These are phyloP conservation scores for Epicoccum nigrum DNA, from an alignment of 2,329 filamentous ascomycete genomes.

Conservation along the genomic window DNA sequence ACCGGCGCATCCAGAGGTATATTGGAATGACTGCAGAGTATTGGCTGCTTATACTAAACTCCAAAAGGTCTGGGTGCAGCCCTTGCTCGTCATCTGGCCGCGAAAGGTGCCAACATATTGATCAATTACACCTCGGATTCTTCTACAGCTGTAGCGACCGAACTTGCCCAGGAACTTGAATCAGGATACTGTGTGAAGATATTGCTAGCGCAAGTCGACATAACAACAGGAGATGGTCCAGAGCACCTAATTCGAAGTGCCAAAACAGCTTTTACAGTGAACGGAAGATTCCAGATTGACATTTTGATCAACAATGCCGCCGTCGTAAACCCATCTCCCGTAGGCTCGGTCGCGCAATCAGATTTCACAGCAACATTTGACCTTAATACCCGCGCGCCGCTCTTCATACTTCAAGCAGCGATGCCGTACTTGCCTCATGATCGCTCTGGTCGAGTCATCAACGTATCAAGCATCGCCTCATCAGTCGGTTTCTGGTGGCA, in stretches of 20 bases:
- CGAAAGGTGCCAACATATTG: slow-evolving; percentile 70
- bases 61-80: slow-evolving; percentile 70
- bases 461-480: slow-evolving; percentile 62
- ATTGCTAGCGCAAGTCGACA: slow-evolving; percentile 69
- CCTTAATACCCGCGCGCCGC: slow-evolving; percentile 51
- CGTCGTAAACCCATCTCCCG: slow-evolving; percentile 63
- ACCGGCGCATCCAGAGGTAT: slow-evolving; percentile 77
- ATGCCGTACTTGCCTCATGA: slow-evolving; percentile 70
- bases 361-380: slow-evolving; percentile 69
- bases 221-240: slow-evolving; percentile 64
- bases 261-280: slow-evolving; percentile 60
- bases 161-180: slow-evolving; percentile 61
- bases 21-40: neutral
- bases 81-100: slow-evolving; percentile 70
- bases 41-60: neutral
- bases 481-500: slow-evolving; percentile 61
- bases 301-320: slow-evolving; percentile 86
- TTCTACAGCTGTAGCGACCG: slow-evolving; percentile 56
- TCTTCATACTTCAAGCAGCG: slow-evolving; percentile 75
- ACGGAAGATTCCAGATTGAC: slow-evolving; percentile 68
- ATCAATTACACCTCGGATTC: slow-evolving; percentile 71
- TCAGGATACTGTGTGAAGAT: slow-evolving; percentile 62
- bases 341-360: slow-evolving; percentile 53
- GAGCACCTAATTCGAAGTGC: slow-evolving; percentile 62
- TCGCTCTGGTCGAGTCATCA: slow-evolving; percentile 66